A percentile compares a stretch with the other conserved stretches of the same genome.
Evolutionary conservation across 2,329 filamentous ascomycete species (phyloP).

Genomic region (Alternaria ethzedia): DNA sequence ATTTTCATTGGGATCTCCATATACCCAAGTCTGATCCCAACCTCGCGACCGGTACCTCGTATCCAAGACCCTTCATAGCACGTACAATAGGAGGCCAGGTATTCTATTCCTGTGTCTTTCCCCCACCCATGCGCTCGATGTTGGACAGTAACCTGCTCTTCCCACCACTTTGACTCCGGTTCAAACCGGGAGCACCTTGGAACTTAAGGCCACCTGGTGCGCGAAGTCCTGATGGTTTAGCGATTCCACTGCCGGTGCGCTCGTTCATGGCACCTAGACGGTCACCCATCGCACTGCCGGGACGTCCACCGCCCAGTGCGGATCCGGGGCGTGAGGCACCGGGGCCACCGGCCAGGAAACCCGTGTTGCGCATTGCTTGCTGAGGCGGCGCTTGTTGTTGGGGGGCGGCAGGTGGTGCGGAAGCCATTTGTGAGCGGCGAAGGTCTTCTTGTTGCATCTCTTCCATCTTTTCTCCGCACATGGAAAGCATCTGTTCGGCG

Average conservation of each 20-base stretch:
- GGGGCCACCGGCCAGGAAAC: slow-evolving; percentile 39
- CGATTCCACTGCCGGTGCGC: slow-evolving; percentile 24
- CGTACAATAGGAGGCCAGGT: slow-evolving; percentile 2
- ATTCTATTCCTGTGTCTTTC: slow-evolving; percentile 30
- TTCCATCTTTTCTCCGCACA: slow-evolving; percentile 59
- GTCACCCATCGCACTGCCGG: slow-evolving; percentile 33
- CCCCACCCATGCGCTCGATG: slow-evolving; percentile 84
- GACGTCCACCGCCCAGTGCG: slow-evolving; percentile 31
- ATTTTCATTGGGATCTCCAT: not conserved
- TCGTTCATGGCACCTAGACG: slow-evolving; percentile 26
- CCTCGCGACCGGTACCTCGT: not conserved
- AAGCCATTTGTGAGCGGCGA: slow-evolving; percentile 58
- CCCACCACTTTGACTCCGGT: slow-evolving; percentile 40
- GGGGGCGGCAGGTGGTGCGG: slow-evolving; percentile 22
- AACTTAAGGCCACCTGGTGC: slow-evolving; percentile 59
- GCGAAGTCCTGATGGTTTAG: slow-evolving; percentile 64
- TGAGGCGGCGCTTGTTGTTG: slow-evolving; percentile 22
- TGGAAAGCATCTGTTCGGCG: slow-evolving; percentile 82
- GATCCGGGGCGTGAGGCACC: slow-evolving; percentile 34
- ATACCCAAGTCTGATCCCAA: not conserved
- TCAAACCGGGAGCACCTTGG: slow-evolving; percentile 37
- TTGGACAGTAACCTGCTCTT: slow-evolving; percentile 82
- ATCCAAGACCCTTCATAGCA: slow-evolving; percentile 5
- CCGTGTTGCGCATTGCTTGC: slow-evolving; percentile 39
- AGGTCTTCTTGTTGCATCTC: slow-evolving; percentile 51